Conservation (phyloP, 352 stramenopile genomes). For the Sclerospora graminicola region DNA sequence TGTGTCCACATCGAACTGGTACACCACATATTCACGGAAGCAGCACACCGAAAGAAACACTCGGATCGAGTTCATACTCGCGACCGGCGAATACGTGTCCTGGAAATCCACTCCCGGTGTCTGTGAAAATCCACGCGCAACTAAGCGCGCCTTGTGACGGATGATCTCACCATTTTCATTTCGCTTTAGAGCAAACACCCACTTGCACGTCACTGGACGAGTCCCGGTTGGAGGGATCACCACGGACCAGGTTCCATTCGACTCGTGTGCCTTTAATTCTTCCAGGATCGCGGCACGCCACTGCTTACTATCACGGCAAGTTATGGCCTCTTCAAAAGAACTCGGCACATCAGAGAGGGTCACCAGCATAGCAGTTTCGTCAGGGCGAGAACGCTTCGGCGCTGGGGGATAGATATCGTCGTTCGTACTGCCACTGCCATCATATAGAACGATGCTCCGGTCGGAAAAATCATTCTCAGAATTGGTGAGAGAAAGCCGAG, state of each 20-base stretch:
- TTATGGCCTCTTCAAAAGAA: background rate
- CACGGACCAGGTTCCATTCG: background rate
- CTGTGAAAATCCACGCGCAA: constrained; percentile 3
- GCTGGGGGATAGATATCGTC: too few relatives aligned
- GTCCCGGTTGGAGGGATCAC: background rate
- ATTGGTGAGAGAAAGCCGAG: too few relatives aligned
- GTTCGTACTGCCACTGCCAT: too few relatives aligned
- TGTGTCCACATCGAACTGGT: constrained; percentile 3
- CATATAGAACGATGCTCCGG: too few relatives aligned
- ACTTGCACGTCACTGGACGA: background rate
- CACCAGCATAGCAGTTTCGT: too few relatives aligned
- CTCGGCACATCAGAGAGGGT: too few relatives aligned
- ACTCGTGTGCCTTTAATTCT: background rate
- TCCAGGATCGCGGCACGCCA: too few relatives aligned
- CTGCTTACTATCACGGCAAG: background rate
- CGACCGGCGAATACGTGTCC: constrained; percentile 3
- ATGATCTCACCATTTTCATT: constrained; percentile 1
- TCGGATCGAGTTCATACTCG: constrained; percentile 7
- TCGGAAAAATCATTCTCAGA: too few relatives aligned
- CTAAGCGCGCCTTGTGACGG: background rate
- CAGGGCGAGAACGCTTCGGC: too few relatives aligned
- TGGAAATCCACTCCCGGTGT: constrained; percentile 6
- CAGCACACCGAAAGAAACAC: background rate
- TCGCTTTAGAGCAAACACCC: constrained; percentile 4
- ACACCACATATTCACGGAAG: background rate